These are phyloP conservation scores for Aspergillus ustus DNA, from an alignment of 2,329 filamentous ascomycete genomes.

Conservation along the genomic window DNA sequence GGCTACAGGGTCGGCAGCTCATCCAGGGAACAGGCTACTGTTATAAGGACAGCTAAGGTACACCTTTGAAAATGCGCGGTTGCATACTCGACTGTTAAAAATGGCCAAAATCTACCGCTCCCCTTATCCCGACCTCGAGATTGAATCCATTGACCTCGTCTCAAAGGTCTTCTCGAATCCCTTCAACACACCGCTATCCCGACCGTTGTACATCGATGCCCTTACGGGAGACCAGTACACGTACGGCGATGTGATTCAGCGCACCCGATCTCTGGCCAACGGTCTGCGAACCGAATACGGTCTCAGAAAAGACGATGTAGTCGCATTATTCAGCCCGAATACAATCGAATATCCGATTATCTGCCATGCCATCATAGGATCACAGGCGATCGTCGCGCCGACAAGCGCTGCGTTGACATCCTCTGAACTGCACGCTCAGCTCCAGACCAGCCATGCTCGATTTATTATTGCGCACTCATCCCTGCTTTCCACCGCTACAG, in stretches of 20 bases:
- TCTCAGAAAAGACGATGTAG: background rate
- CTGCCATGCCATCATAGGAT: slow-evolving; percentile 5
- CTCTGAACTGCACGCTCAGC: slow-evolving; percentile 1
- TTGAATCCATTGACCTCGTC: background rate
- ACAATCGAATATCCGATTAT: slow-evolving; percentile 10
- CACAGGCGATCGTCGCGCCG: background rate
- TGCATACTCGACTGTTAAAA: too few species aligned
- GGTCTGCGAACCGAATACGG: background rate
- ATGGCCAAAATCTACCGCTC: slow-evolving; percentile 4
- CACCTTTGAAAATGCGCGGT: too few species aligned
- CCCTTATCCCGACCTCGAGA: slow-evolving; percentile 1
- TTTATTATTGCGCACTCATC: slow-evolving; percentile 12
- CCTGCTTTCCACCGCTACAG: background rate
- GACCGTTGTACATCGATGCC: slow-evolving; percentile 5
- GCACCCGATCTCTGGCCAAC: background rate
- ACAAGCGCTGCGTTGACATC: slow-evolving; percentile 11
- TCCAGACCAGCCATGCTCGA: background rate
- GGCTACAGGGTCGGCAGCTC: too few species aligned
- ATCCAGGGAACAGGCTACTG: too few species aligned
- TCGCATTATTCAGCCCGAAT: slow-evolving; percentile 10
- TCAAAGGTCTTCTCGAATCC: slow-evolving; percentile 8
- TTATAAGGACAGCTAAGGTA: too few species aligned
- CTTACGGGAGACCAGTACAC: background rate
- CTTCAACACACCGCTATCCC: background rate
- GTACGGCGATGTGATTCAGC: slow-evolving; percentile 5